Evolutionary conservation across 169 alveolate species (phyloP).

Genomic region (Fabrea salina): DNA sequence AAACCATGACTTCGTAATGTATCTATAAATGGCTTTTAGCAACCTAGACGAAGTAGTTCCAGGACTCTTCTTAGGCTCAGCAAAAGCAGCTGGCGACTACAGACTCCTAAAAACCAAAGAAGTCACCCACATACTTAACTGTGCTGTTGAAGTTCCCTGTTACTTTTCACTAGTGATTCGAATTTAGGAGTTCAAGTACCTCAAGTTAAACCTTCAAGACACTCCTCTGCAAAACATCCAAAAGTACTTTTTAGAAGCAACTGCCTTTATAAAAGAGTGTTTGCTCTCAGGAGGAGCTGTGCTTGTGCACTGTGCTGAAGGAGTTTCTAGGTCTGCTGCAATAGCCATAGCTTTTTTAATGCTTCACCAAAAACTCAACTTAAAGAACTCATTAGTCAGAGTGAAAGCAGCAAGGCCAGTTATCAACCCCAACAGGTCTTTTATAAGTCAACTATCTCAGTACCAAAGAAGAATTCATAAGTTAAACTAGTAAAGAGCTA

Average conservation of each 20-base stretch:
- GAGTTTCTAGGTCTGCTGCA: conserved; percentile 52
- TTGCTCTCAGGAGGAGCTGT: conserved; percentile 27
- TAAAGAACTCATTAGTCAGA: no score
- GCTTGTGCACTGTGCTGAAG: conserved; percentile 38
- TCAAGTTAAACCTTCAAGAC: conserved; percentile 29
- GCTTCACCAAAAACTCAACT: conserved; percentile 19
- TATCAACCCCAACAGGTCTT: no score
- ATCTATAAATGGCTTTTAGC: no score
- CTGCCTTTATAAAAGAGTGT: conserved; percentile 49
- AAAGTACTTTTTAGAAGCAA: conserved; percentile 44
- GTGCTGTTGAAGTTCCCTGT: neutral
- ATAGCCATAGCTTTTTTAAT: conserved; percentile 52
- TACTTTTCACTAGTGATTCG: no score
- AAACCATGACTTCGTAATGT: neutral
- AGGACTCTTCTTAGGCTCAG: conserved; percentile 18
- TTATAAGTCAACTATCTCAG: no score
- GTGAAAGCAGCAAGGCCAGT: no score
- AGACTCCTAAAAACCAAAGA: neutral
- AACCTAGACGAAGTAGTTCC: conserved; percentile 31
- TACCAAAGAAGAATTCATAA: no score
- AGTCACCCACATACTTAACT: conserved; percentile 19
- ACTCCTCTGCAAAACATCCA: conserved; percentile 39
- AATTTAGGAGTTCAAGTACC: neutral
- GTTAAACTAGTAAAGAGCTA: no score
- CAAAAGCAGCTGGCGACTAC: conserved; percentile 2